Percentiles rank a stretch among this genome's conserved stretches.
Evolutionary conservation across 1,284 basidiomycete genomes (phyloP).

Genomic region (Hypsizygus ulmarius): DNA sequence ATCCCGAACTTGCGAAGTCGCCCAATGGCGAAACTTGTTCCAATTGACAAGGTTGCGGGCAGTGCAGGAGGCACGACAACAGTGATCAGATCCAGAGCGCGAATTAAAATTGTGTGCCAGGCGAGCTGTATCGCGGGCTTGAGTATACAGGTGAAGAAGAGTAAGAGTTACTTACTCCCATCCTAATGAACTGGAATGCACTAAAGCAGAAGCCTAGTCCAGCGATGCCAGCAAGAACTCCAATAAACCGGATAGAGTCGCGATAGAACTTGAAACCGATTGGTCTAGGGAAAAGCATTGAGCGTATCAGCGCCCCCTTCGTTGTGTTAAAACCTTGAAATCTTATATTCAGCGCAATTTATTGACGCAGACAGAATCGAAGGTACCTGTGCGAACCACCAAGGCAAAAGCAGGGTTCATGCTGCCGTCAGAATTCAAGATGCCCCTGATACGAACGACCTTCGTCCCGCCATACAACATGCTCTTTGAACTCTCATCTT

Average conservation of each 20-base stretch:
- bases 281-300: conserved; percentile 98
- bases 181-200: conserved; percentile 88
- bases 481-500: conserved; percentile 79
- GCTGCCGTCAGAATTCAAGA: conserved; percentile 48
- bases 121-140: conserved; percentile 50
- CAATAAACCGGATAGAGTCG: conserved; percentile 96
- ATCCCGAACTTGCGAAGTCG: conserved; percentile 88
- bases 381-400: conserved; percentile 84
- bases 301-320: conserved; percentile 93
- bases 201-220: conserved; percentile 85
- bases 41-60: conserved; percentile 96
- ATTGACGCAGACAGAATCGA: background rate
- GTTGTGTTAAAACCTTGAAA: conserved; percentile 90
- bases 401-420: conserved; percentile 78
- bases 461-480: conserved; percentile 93
- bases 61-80: conserved; percentile 97
- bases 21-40: conserved; percentile 92
- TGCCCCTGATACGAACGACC: conserved; percentile 86
- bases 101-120: conserved; percentile 90
- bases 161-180: conserved; percentile 61
- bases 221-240: conserved; percentile 87
- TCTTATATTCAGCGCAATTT: conserved; percentile 2
- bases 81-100: conserved; percentile 96
- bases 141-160: background rate
- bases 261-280: conserved; percentile 98